phyloP scores from a whole-genome alignment of 768 basidiomycete species.

The Vararia minispora region DNA sequence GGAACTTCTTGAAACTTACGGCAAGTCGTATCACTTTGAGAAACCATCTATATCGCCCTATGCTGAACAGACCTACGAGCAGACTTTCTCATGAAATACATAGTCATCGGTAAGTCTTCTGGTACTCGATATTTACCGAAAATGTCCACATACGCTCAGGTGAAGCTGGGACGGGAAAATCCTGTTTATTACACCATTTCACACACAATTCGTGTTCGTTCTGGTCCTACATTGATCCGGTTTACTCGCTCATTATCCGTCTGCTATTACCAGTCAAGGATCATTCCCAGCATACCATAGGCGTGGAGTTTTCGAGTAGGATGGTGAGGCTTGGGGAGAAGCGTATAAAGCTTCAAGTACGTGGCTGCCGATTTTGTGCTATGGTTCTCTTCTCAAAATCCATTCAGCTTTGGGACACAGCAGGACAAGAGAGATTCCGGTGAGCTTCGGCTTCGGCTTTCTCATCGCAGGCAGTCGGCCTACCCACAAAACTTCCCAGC shows the following conservation, averaged over 20 bases:
- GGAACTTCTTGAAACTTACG: slow-evolving; percentile 90
- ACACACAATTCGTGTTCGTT: slow-evolving; percentile 88
- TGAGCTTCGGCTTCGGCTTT: slow-evolving; percentile 22
- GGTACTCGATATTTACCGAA: slow-evolving; percentile 4
- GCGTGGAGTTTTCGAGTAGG: slow-evolving; percentile 94
- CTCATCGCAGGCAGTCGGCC: slow-evolving; percentile 12
- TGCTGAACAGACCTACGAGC: slow-evolving; percentile 1
- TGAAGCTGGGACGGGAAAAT: slow-evolving; percentile 96
- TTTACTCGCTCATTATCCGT: slow-evolving; percentile 6
- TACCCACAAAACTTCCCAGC: slow-evolving; percentile 36
- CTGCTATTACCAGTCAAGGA: slow-evolving; percentile 64
- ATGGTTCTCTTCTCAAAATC: neutral
- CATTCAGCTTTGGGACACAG: slow-evolving; percentile 86
- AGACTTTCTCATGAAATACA: slow-evolving; percentile 99
- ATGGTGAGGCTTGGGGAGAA: slow-evolving; percentile 91
- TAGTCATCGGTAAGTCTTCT: slow-evolving; percentile 68
- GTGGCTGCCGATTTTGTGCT: slow-evolving; percentile 11
- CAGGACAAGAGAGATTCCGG: slow-evolving; percentile 93
- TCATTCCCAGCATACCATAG: slow-evolving; percentile 96
- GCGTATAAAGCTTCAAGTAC: slow-evolving; percentile 88
- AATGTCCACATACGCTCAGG: slow-evolving; percentile 34
- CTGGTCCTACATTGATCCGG: neutral
- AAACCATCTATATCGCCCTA: neutral
- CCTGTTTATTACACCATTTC: slow-evolving; percentile 92
- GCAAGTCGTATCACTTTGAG: slow-evolving; percentile 32